Conservation (phyloP, 225 moss, liverwort and hornwort species). For the Neckera pumila region DNA sequence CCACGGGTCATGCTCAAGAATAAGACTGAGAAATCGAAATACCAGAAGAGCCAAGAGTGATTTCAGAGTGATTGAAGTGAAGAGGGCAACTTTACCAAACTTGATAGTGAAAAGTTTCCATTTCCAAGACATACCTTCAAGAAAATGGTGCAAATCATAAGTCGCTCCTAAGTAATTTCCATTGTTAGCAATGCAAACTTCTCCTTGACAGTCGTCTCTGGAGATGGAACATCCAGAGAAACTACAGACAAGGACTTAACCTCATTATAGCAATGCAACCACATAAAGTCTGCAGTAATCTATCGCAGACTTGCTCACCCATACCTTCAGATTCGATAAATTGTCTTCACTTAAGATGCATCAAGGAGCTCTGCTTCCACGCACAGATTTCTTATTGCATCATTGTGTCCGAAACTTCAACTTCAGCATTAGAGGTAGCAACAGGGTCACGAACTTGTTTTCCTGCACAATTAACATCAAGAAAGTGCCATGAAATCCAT, state of each 20-base stretch:
- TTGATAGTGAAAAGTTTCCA: background rate
- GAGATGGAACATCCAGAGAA: background rate
- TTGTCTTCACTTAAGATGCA: background rate
- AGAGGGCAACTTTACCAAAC: background rate
- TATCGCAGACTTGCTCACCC: background rate
- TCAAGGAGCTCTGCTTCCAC: background rate
- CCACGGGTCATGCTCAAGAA: background rate
- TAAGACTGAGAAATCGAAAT: background rate
- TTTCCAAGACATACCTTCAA: background rate
- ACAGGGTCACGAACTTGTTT: slow-evolving; percentile 23
- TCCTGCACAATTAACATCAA: slow-evolving; percentile 8
- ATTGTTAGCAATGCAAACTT: background rate
- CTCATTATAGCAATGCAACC: background rate
- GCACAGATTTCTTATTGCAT: slow-evolving; percentile 11
- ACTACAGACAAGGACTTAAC: background rate
- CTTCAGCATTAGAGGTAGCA: slow-evolving; percentile 1
- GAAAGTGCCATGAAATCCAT: background rate
- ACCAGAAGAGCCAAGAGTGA: background rate
- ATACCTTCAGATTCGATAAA: background rate
- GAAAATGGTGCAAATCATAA: background rate
- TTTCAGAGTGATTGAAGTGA: background rate
- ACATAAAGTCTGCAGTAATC: background rate
- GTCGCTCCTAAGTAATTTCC: background rate
- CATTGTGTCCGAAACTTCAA: slow-evolving; percentile 22
- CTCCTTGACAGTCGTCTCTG: background rate